Percentiles rank a stretch among this genome's conserved stretches.
phyloP scores from a whole-genome alignment of 768 basidiomycete genomes.

The Tubosaeta brunneosetosa region DNA sequence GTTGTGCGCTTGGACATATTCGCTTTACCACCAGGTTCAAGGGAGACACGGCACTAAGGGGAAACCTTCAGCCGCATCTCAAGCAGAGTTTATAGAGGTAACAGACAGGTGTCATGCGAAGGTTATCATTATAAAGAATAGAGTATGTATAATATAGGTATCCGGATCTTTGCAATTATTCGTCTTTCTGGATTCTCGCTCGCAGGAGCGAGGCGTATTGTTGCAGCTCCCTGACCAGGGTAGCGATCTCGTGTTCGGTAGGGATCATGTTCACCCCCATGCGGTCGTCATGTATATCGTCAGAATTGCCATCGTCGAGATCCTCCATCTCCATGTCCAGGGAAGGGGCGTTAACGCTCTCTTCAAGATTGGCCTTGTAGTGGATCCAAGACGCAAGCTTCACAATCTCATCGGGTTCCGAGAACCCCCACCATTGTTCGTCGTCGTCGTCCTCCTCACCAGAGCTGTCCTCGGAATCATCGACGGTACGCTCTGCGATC shows the following conservation, averaged over 20 bases:
- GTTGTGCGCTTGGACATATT: too few relatives aligned
- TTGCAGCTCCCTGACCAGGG: conserved; percentile 49
- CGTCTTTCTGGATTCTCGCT: conserved; percentile 46
- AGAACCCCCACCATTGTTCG: conserved; percentile 76
- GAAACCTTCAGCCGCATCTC: too few relatives aligned
- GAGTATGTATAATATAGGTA: too few relatives aligned
- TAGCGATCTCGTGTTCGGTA: conserved; percentile 33
- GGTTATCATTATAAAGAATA: too few relatives aligned
- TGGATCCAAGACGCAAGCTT: conserved; percentile 65
- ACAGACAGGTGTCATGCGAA: too few relatives aligned
- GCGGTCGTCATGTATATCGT: not conserved
- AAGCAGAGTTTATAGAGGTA: too few relatives aligned
- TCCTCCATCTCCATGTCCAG: conserved; percentile 21
- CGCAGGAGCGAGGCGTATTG: conserved; percentile 59
- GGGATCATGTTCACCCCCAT: conserved; percentile 11
- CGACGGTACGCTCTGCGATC: conserved; percentile 20
- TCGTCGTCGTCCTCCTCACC: conserved; percentile 19
- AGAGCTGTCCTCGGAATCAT: conserved; percentile 20
- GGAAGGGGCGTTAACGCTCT: not conserved
- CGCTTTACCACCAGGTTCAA: too few relatives aligned
- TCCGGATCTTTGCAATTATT: conserved; percentile 7
- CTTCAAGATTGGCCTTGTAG: conserved; percentile 42
- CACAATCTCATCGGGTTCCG: conserved; percentile 57
- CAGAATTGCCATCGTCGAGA: conserved; percentile 6
- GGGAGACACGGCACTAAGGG: too few relatives aligned